Evolutionary conservation across 768 basidiomycete species (phyloP).

Genomic region (Lactarius psammicola): DNA sequence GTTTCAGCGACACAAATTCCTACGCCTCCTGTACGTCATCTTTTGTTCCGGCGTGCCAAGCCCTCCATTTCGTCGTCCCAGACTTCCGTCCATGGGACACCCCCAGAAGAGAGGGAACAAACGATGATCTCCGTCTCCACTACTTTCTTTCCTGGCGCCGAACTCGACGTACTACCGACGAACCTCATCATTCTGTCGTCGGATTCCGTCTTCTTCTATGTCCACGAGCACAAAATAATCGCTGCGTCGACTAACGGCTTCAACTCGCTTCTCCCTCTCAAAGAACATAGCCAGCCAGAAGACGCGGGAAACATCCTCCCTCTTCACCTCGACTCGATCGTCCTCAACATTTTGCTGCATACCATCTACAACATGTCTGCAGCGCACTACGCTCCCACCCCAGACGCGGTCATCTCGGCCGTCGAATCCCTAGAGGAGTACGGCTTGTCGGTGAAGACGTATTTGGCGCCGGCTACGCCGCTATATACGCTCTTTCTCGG

Average conservation of each 20-base stretch:
- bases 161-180: conserved; percentile 52
- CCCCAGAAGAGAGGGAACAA: conserved; percentile 40
- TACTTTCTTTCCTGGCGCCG: conserved; percentile 71
- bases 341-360: conserved; percentile 74
- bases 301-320: conserved; percentile 54
- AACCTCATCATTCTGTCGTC: conserved; percentile 67
- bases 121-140: conserved; percentile 75
- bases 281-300: conserved; percentile 37
- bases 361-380: conserved; percentile 69
- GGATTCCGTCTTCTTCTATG: conserved; percentile 84
- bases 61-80: conserved; percentile 24
- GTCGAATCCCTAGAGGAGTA: conserved; percentile 58
- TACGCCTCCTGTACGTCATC: conserved; percentile 58
- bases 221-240: conserved; percentile 59
- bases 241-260: conserved; percentile 64
- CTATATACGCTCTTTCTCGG: conserved; percentile 61
- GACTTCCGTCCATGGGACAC: conserved; percentile 39
- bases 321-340: conserved; percentile 56
- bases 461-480: conserved; percentile 51
- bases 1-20: conserved; percentile 36
- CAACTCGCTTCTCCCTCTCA: conserved; percentile 52
- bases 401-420: conserved; percentile 54
- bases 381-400: conserved; percentile 68
- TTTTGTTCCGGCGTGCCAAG: conserved; percentile 18
- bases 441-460: conserved; percentile 52